Base-by-base conservation (phyloP, 441 rosid genomes). In the Jatropha podagrica region DNA sequence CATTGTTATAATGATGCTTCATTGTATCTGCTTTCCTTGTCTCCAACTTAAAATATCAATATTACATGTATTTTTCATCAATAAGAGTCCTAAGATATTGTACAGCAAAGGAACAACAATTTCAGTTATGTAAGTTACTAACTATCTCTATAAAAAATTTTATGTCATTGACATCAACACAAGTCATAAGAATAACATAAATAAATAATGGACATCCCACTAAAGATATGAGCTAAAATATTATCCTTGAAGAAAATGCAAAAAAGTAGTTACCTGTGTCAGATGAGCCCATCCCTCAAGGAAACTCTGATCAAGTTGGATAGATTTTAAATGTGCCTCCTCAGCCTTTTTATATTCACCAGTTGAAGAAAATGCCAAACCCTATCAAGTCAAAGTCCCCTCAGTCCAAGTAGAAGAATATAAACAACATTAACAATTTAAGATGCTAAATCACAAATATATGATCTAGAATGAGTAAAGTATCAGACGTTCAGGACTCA, bases 241-340 rank as follows among this genome's bases (percentile, higher is more conserved):
- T 38, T 76, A 38, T 71, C 59, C 26, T 40, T 27, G 13, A 38
- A 51, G 40, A 70, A 74, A 69, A 63, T 48, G 74, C 44, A 64
- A 69, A 46, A 48, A 58, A 67, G 72, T 42, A 52, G 37, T 81
- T 88, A 94, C 99, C 97, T 90, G 97, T 69, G 88, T 84, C 65
- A 94, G 90, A 91, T 94, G 97, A 81, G 87, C 94, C 99, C 96
- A 90, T 69, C 96, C 98, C 85, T 94, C 99, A 76, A 90, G 84
- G 82, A 91, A 96, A 79, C 78, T 87, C 65, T 51, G 78, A 88
- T 96, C 99, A 69, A 94, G 84, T 80, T 94, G 88, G 83, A 92
- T 89, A 60, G 98, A 88, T 83, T 92, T 92, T 76, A 87, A 73
- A 86, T 91, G 98, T 23, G 97, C 92, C 75, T 90, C 98, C 90